Evolutionary conservation across 2,329 filamentous ascomycete genomes (phyloP).

Genomic region (Cladosporium sp.): DNA sequence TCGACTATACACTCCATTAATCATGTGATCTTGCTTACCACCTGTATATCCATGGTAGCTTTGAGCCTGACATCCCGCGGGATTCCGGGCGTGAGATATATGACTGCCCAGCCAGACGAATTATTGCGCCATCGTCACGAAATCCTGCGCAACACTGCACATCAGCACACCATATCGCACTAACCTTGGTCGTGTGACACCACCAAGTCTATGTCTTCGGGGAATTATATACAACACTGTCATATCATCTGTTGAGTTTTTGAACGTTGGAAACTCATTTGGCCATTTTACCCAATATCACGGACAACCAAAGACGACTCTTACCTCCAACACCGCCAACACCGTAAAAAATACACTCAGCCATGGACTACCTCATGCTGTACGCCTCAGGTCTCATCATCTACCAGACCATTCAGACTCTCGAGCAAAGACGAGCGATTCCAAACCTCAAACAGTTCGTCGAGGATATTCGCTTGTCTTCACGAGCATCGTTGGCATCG

Average conservation of each 20-base stretch:
- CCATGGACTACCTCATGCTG: conserved; percentile 11
- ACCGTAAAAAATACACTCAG: not conserved
- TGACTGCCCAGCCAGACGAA: not conserved
- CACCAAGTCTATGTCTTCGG: not conserved
- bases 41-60: not conserved
- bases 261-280: not conserved
- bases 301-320: not conserved
- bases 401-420: conserved; percentile 6
- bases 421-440: conserved; percentile 6
- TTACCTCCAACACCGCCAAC: not conserved
- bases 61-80: not conserved
- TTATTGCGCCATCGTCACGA: conserved; percentile 7
- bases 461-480: not conserved
- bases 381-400: conserved; percentile 12
- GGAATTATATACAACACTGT: not conserved
- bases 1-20: not conserved
- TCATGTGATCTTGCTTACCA: not conserved
- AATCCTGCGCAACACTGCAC: conserved; percentile 1
- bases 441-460: conserved; percentile 1
- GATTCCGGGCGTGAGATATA: not conserved
- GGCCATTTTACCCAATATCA: not conserved
- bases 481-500: not conserved
- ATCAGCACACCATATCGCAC: conserved; percentile 8
- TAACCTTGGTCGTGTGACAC: not conserved
- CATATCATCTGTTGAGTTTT: not conserved